Base-by-base conservation (phyloP, 768 basidiomycete genomes). In the Macrolepiota albuminosa region DNA sequence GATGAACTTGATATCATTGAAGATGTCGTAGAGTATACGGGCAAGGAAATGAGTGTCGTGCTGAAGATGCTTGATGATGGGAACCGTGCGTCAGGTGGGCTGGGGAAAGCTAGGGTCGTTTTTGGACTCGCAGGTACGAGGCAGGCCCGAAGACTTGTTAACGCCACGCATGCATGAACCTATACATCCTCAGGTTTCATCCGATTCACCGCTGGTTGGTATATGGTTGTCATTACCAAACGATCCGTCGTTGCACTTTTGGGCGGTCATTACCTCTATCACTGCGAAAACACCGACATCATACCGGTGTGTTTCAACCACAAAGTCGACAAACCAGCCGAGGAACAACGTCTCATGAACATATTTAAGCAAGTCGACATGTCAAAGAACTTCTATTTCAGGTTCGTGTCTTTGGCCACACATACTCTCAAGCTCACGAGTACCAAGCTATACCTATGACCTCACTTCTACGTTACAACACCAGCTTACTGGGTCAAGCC, bases 371-470 rank as follows among this genome's bases (percentile, higher is more conserved):
- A 95, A 72, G 95, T 98, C 1, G 96, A 99, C 68, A 85, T 98
- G 82, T 88, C 90, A n/a, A 98, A 98, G 76, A 98, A 98, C 76
- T 98, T 98, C 71, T 99, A 98, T 75, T 98, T 98, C 74, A 95
- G 92, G 93, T 93, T 63, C 39, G 70, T 59, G 33, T 34, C 3
- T 13, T 36, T 58, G 47, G 18, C n/a, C 10, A 26, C 37, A 26
- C 26, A 21, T 10, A 10, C 21, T 5, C 2, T 36, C 57, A 33
- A 21, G 43, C 54, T 67, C 47, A 61, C 33, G n/a, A 51, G n/a
- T 42, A 46, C 37, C 14, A 63, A 96, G 95, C 64, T 95, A 98
- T 70, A 93, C 95, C 0, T 99, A 99, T 73, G 96, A 98, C 70
- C 77, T 98, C 26, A 97, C 96, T 2, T 95, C 93, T n/a, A 93